These are phyloP conservation scores for Neurospora africana DNA, from an alignment of 495 filamentous ascomycete genomes.

Conservation along the genomic window DNA sequence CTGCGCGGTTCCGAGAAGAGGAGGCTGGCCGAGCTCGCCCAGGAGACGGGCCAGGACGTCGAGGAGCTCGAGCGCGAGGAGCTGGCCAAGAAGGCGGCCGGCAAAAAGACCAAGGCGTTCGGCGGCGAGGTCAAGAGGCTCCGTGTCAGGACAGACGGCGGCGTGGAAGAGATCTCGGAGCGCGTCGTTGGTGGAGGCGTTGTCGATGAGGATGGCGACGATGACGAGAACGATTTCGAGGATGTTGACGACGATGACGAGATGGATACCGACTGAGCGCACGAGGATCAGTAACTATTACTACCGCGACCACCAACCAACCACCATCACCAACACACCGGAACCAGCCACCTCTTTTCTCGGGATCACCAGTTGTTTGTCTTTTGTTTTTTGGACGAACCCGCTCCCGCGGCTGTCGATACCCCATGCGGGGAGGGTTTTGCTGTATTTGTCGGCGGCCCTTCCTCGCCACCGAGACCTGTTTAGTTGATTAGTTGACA, in stretches of 20 bases:
- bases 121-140: slow-evolving; percentile 53
- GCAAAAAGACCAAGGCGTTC: slow-evolving; percentile 39
- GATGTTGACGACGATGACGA: slow-evolving; percentile 33
- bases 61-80: slow-evolving; percentile 43
- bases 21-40: slow-evolving; percentile 38
- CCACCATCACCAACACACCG: not conserved
- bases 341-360: not conserved
- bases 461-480: not conserved
- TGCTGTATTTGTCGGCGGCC: not conserved
- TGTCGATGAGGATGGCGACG: slow-evolving; percentile 25
- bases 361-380: not conserved
- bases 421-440: not conserved
- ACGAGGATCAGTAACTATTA: not conserved
- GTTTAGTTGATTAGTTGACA: not conserved
- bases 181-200: slow-evolving; percentile 6
- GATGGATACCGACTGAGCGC: slow-evolving; percentile 60
- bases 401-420: not conserved
- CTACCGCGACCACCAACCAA: not conserved
- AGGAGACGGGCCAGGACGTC: slow-evolving; percentile 38
- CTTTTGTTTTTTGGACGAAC: not conserved
- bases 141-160: slow-evolving; percentile 54
- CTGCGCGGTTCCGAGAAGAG: slow-evolving; percentile 47
- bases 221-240: slow-evolving; percentile 44
- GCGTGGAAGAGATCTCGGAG: slow-evolving; percentile 45
- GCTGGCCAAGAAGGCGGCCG: slow-evolving; percentile 17